Base-by-base conservation (phyloP, 495 filamentous ascomycete genomes). In the Penicillium argentinense region DNA sequence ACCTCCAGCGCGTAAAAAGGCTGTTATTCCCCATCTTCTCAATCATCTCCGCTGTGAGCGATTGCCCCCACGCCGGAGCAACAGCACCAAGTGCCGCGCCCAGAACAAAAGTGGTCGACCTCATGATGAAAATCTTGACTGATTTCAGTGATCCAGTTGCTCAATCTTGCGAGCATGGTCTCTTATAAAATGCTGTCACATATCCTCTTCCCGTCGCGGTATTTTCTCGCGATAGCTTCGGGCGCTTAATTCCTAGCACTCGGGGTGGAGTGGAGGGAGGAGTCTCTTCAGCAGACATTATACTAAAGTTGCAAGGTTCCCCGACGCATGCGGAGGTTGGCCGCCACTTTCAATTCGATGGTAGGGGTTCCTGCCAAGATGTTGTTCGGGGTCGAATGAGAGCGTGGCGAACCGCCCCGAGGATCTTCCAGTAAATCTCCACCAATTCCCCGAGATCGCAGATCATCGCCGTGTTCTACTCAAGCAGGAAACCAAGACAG, bases 211-310 rank as follows among this genome's bases (percentile, higher is more conserved):
- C 5, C n/a, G 29, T 22, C 18, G 17, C 52, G 52, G 52, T 13
- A 25, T 32, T 47, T 49, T 22, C 28, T 54, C 52, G 52, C 52
- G 34, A 43, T 39, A 54, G 49, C 42, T 14, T 55, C 52, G 52
- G 52, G n/a, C 23, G 12, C 4, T 42, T 34, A 17, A 9, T 9
- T 13, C 5, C 38, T 34, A 25, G 14, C 7, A 19, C 18, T 17
- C 13, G 17, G 5, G 13, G 42, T 32, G n/a, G 36, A 40, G 30
- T 39, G 28, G 6, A 25, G 39, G 21, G 22, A 19, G 27, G 27
- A 17, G n/a, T 17, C 5, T 28, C 17, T n/a, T 22, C 27, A 24
- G 27, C n/a, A 18, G 19, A 33, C 11, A 38, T 21, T 16, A 26
- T 5, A 19, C 9, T 29, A 12, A 11, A 28, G n/a, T 30, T 12